Base-by-base conservation (phyloP, 495 filamentous ascomycete genomes). In the Daldinia caldariorum region DNA sequence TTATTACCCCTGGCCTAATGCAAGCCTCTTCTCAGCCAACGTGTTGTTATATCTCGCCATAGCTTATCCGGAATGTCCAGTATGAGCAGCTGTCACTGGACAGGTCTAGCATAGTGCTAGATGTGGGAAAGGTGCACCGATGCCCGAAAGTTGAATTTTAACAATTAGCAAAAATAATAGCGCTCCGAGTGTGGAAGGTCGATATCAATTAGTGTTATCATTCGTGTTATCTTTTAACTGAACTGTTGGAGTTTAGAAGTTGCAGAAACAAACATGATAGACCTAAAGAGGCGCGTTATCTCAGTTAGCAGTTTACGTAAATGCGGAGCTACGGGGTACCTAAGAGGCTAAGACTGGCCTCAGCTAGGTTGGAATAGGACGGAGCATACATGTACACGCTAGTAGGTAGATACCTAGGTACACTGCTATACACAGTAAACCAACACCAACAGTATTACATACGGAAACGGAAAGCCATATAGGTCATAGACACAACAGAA, bases 1-100 rank as follows among this genome's bases (percentile, higher is more conserved):
- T 43, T 43, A 20, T 64, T 63, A 61, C 69, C 69, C 69, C 69
- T 71, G 63, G 18, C 16, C 22, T 45, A 55, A 47, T 60, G 54
- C 55, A 72, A 51, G 69, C 41, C 63, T 60, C 34, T 67, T 71
- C 26, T 55, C 32, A 55, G 60, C 45, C 29, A 51, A 67, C 60
- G 39, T 41, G 55, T 31, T 31, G 57, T 22, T 18, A 34, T 49
- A 61, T 64, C 32, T 58, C 50, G 60, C 51, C 64, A 57, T 61
- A 20, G 37, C 43, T 68, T 56, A 63, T 64, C 63, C 61, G 53
- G 57, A n/a, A 61, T 47, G 9, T 10, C 34, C 26, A 26, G 63
- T 63, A 71, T 53, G 63, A 66, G 18, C 35, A 60, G 34, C 22
- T 53, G n/a, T n/a, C n/a, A n/a, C n/a, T n/a, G n/a, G 64, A 61